A percentile compares a stretch with the other conserved stretches of the same genome.
Conservation (phyloP, 345 rosid genomes). For the Cardamine occulta region DNA sequence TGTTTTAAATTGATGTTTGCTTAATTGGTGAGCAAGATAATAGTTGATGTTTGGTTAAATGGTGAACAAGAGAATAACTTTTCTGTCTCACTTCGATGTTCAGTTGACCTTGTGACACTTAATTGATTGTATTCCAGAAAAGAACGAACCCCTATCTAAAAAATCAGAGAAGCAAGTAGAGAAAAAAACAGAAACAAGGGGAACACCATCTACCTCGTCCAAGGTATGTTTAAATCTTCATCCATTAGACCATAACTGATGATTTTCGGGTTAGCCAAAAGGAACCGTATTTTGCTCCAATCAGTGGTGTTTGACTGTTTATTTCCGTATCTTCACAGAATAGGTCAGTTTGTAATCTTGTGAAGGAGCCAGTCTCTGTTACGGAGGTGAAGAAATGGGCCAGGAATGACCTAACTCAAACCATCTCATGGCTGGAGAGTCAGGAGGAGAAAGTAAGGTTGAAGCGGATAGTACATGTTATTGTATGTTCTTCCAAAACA, state of each 20-base stretch:
- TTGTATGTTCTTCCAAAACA: background rate
- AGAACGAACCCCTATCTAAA: slow-evolving; percentile 43
- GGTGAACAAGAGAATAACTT: background rate
- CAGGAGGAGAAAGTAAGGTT: slow-evolving; percentile 83
- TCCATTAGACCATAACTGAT: slow-evolving; percentile 14
- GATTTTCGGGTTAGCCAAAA: slow-evolving; percentile 23
- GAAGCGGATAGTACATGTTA: too few relatives aligned
- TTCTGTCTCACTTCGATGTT: slow-evolving; percentile 19
- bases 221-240: slow-evolving; percentile 50
- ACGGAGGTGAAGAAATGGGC: slow-evolving; percentile 76
- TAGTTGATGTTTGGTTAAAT: background rate
- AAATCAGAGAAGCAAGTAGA: slow-evolving; percentile 56
- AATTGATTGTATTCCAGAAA: slow-evolving; percentile 52
- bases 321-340: slow-evolving; percentile 46
- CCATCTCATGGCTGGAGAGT: slow-evolving; percentile 79
- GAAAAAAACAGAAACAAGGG: slow-evolving; percentile 49
- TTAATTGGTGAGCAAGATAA: background rate
- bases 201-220: slow-evolving; percentile 45
- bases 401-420: slow-evolving; percentile 64
- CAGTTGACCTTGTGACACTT: slow-evolving; percentile 34
- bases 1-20: background rate
- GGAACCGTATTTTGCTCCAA: slow-evolving; percentile 8
- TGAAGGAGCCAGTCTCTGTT: slow-evolving; percentile 48
- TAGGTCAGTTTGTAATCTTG: slow-evolving; percentile 39
- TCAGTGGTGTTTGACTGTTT: slow-evolving; percentile 30